A percentile compares a stretch with the other conserved stretches of the same genome.
These are phyloP conservation scores for Parsonsia alboflavescens DNA, from an alignment of 257 asterid species.

Conservation along the genomic window DNA sequence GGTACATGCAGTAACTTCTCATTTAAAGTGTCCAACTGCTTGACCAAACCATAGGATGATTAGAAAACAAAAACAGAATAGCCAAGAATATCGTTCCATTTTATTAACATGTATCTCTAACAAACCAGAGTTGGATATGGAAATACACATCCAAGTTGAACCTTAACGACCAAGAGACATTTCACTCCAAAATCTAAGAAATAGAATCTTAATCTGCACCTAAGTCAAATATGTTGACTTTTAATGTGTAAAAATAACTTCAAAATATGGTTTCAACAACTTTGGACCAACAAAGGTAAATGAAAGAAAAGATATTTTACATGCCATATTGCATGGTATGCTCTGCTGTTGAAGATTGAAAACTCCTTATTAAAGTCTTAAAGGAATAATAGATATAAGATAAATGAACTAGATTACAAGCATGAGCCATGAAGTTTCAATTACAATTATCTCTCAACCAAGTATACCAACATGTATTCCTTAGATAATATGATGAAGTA, in stretches of 20 bases:
- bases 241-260: not conserved
- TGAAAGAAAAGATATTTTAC: not conserved
- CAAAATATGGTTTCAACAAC: not conserved
- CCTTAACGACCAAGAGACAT: not conserved
- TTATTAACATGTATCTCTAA: not conserved
- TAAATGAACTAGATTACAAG: not conserved
- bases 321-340: not conserved
- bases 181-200: not conserved
- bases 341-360: not conserved
- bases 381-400: not conserved
- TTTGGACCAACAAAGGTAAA: not conserved
- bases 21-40: conserved; percentile 80
- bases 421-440: not conserved
- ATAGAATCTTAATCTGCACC: not conserved
- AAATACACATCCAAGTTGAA: not conserved
- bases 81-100: not conserved
- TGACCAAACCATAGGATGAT: conserved; percentile 22
- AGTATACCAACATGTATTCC: not conserved
- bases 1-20: conserved; percentile 57
- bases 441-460: not conserved
- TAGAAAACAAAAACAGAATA: conserved; percentile 10
- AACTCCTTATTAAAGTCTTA: not conserved
- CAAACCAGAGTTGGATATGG: not conserved
- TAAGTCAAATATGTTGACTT: not conserved
- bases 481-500: not conserved